Base-by-base conservation (phyloP, 1,139 yeast species). In the Yamadazyma conglobata region DNA sequence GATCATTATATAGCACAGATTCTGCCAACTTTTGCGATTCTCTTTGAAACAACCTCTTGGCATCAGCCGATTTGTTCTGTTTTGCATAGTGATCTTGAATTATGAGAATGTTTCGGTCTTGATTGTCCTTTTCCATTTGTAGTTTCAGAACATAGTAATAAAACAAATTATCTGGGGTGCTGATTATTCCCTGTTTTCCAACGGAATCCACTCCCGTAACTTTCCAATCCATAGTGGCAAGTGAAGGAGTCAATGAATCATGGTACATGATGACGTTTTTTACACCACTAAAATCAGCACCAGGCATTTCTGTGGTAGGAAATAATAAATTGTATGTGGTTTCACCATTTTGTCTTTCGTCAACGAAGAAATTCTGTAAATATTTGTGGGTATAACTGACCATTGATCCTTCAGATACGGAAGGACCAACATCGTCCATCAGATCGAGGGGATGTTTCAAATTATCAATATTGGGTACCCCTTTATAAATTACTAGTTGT, bases 181-280 rank as follows among this genome's bases (percentile, higher is more conserved):
- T n/a, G n/a, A n/a, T n/a, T n/a, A n/a, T n/a, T n/a, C n/a, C n/a
- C n/a, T n/a, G n/a, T n/a, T n/a, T n/a, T n/a, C n/a, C n/a, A n/a
- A n/a, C n/a, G n/a, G 63, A 60, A 22, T 52, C 10, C 5, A 23
- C 19, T 5, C 25, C 25, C 8, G 17, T 12, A 5, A 15, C 19
- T 4, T 14, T 48, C n/a, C 38, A 33, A 10, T 14, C 5, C 19
- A 23, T 18, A 15, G 47, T 41, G 5, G 60, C 60, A 11, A 46
- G 31, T 31, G 52, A 56, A 2, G 57, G 58, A 10, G 52, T 31
- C 10, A 27, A 10, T 4, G 50, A 57, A 10, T 51, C 30, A n/a
- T 60, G 61, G 18, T 47, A 30, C 3, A 56, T 28, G 2, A 55
- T 33, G 19, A 56, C 30, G 24, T 52, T 45, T 9, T 47, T 29